Evolutionary conservation across 129 eudicot species (phyloP), one percentile per base, ranked within the genome.

Genomic region (Logfia minima): DNA sequence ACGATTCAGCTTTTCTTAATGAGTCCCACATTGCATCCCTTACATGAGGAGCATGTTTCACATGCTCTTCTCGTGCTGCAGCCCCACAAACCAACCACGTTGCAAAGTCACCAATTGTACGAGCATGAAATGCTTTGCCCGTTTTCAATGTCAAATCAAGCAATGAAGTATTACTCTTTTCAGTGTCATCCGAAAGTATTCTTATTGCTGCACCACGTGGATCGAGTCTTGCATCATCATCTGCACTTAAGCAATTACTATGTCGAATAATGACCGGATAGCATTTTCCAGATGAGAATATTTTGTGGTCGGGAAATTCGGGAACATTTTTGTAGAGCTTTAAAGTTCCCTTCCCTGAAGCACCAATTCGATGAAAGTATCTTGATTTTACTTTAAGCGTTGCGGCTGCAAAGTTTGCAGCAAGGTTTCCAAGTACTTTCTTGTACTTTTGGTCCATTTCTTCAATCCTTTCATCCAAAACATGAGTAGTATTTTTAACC

Each of bases 281-380:
- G 0, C 55, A 51, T 45, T 83, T 83, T 29, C 89, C 84, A 0
- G 83, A 59, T 16, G 77, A 80, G 82, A 88, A 88, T 43, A 88
- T 75, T 65, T 78, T 82, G 35, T 85, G 88, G 5, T 61, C 74
- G 0, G 86, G 86, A 55, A 85, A 83, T 45, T 79, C 83, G 8
- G 83, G 74, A 24, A 83, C 41, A 17, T 81, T 28, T 61, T 78
- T 83, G 26, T 88, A 83, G 10, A 88, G 43, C 74, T 28, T 79
- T 53, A 88, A 56, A 68, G 68, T 60, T 75, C 92, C 92, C 43
- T 81, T 88, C n/a, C 92, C 92, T 1, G 71, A 48, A 21, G 85
- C 86, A 75, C 92, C 92, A 48, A 88, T 85, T 61, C 89, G 87
- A 79, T 88, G 92, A 72, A 88, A 85, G 74, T 70, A 85, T 85